Conservation (phyloP, 768 basidiomycete species). For the Tulasnella sp. region DNA sequence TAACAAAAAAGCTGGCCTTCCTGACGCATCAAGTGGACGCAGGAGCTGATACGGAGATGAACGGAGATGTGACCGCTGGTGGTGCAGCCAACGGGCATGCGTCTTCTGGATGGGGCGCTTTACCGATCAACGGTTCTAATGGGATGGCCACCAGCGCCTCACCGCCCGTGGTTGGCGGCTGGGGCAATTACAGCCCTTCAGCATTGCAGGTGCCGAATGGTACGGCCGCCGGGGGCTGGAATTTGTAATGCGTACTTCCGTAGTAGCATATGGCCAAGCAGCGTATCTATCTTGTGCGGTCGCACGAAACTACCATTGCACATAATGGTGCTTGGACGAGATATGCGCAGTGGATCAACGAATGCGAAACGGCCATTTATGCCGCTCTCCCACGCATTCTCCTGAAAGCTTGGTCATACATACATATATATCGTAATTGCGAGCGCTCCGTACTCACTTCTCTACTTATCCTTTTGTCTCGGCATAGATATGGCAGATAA, state of each 20-base stretch:
- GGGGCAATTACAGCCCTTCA: neutral
- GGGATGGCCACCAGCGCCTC: neutral
- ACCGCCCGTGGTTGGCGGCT: neutral
- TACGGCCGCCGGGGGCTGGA: neutral
- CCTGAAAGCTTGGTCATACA: no score
- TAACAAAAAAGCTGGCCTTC: conserved; percentile 71
- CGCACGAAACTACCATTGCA: no score
- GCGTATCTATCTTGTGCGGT: no score
- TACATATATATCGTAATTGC: no score
- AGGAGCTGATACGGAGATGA: neutral
- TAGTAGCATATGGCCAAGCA: neutral
- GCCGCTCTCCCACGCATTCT: no score
- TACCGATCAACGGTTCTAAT: neutral
- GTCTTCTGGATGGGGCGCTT: conserved; percentile 3
- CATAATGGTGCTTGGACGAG: no score
- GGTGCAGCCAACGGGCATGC: neutral
- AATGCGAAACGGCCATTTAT: no score
- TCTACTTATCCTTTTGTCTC: no score
- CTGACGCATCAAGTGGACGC: conserved; percentile 39
- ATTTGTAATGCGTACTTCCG: neutral
- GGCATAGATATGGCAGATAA: no score
- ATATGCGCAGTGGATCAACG: no score
- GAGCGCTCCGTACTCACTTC: no score
- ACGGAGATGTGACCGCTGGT: neutral
- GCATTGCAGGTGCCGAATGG: neutral